Conservation (phyloP, 75 land plant genomes). For the Cunninghamia lanceolata region DNA sequence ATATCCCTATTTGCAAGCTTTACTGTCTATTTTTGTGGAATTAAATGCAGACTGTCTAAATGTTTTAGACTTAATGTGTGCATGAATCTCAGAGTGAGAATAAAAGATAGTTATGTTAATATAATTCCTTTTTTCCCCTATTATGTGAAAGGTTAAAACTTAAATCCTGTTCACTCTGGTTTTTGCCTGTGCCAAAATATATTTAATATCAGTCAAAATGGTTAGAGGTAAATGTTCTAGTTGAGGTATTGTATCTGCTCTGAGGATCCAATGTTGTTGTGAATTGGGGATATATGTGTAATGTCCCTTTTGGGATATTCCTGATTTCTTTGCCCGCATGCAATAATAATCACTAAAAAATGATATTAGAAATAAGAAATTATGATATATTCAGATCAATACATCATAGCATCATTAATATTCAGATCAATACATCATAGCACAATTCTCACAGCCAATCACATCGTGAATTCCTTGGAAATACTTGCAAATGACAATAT, state of each 20-base stretch:
- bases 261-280: not conserved
- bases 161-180: not conserved
- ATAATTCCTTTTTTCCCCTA: not conserved
- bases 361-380: too few relatives aligned
- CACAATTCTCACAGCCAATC: too few relatives aligned
- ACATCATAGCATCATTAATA: too few relatives aligned
- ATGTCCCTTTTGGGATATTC: too few relatives aligned
- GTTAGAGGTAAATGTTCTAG: not conserved
- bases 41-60: not conserved
- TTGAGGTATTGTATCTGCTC: not conserved
- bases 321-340: too few relatives aligned
- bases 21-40: not conserved
- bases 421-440: too few relatives aligned
- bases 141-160: not conserved
- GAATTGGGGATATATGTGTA: not conserved
- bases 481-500: too few relatives aligned
- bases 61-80: not conserved
- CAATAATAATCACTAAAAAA: too few relatives aligned
- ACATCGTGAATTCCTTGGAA: too few relatives aligned
- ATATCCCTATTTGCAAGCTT: not conserved
- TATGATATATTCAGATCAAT: too few relatives aligned
- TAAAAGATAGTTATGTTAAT: not conserved
- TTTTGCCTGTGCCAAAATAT: not conserved
- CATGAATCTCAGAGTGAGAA: not conserved
- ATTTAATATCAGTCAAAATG: not conserved